These are phyloP conservation scores for Aphanomyces euteiches DNA, from an alignment of 352 stramenopile genomes.

Conservation along the genomic window DNA sequence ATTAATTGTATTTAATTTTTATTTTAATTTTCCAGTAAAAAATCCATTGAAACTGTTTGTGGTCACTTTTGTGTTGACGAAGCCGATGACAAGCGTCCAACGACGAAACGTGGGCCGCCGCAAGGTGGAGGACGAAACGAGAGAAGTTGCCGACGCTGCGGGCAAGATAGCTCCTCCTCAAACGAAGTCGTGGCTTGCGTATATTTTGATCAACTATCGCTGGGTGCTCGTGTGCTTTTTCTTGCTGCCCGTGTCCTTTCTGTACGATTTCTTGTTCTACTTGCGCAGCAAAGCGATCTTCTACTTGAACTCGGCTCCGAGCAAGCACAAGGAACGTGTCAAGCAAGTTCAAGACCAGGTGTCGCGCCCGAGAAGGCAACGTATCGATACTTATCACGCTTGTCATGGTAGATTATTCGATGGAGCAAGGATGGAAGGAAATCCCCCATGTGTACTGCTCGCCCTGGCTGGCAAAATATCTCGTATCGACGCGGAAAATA, in stretches of 20 bases:
- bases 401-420: conserved; percentile 1
- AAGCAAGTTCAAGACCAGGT: not conserved
- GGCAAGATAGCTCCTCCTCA: not conserved
- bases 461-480: conserved; percentile 13
- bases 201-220: conserved; percentile 27
- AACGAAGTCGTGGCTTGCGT: conserved; percentile 5
- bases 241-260: conserved; percentile 19
- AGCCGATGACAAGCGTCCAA: not conserved
- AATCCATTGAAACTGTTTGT: not conserved
- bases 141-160: conserved; percentile 2
- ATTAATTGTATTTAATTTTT: no score
- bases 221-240: conserved; percentile 29
- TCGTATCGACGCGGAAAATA: not conserved
- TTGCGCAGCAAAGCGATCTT: conserved; percentile 19
- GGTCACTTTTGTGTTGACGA: not conserved
- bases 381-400: not conserved
- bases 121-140: not conserved
- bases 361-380: not conserved
- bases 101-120: not conserved
- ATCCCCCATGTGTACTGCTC: not conserved
- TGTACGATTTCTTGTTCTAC: conserved; percentile 23
- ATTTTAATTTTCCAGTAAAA: not conserved
- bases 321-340: conserved; percentile 1
- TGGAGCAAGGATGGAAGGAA: conserved; percentile 21
- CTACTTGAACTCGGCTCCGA: not conserved